Evolutionary conservation across 441 rosid genomes (phyloP).

Genomic region (Croton laevigatus): DNA sequence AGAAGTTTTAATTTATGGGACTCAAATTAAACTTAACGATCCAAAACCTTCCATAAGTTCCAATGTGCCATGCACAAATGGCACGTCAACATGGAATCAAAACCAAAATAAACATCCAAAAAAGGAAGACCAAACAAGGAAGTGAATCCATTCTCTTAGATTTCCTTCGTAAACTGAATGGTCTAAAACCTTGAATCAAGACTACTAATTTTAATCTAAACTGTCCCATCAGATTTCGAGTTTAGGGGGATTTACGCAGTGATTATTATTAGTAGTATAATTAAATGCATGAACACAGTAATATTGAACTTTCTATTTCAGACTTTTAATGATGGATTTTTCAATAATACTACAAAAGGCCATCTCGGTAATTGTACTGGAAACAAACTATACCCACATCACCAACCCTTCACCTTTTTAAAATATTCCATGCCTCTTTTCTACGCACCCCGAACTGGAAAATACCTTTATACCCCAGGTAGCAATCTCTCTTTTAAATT

Average conservation of each 20-base stretch:
- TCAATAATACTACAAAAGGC: conserved; percentile 11
- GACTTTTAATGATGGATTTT: neutral
- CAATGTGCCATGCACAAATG: neutral
- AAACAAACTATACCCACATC: neutral
- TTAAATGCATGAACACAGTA: conserved; percentile 12
- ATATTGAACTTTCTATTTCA: neutral
- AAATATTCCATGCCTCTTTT: conserved; percentile 34
- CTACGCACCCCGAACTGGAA: conserved; percentile 20
- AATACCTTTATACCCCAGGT: conserved; percentile 18
- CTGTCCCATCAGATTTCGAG: neutral
- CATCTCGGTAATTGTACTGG: conserved; percentile 37
- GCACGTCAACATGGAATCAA: neutral
- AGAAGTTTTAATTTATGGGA: too few species aligned
- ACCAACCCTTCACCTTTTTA: neutral
- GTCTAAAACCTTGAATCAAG: conserved; percentile 9
- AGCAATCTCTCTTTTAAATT: neutral
- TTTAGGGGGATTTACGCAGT: neutral
- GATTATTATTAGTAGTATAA: too few species aligned
- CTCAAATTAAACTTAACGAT: too few species aligned
- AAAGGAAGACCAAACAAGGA: neutral
- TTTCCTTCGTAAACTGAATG: conserved; percentile 3
- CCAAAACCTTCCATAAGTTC: too few species aligned
- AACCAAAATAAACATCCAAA: neutral
- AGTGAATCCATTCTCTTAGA: neutral
- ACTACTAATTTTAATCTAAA: neutral